phyloP scores from a whole-genome alignment of 345 rosid genomes.

The Hypericum androsaemum region DNA sequence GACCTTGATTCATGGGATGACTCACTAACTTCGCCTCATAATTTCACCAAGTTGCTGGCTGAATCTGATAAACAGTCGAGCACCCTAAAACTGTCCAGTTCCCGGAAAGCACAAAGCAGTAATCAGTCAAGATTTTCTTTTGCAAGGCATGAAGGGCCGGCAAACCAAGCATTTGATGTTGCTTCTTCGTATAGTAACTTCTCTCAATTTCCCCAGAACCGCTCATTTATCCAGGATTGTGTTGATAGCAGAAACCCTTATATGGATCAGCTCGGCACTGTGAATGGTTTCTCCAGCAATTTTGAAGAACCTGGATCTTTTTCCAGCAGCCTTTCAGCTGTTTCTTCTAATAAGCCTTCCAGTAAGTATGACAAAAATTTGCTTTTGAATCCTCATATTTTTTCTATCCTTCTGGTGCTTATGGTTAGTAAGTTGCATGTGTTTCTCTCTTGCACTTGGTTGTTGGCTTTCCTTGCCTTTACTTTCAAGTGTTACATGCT shows the following conservation, averaged over 20 bases:
- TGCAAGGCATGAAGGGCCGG: conserved; percentile 17
- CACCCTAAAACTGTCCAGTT: background rate
- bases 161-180: conserved; percentile 3
- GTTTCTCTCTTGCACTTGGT: background rate
- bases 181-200: background rate
- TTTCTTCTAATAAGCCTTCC: conserved; percentile 9
- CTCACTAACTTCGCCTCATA: conserved; percentile 2
- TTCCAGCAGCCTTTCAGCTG: conserved; percentile 7
- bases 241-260: conserved; percentile 1
- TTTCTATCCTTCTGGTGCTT: background rate
- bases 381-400: too few species aligned
- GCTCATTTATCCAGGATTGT: background rate
- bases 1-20: conserved; percentile 6
- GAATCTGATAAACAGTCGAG: conserved; percentile 1
- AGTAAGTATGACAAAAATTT: conserved; percentile 10
- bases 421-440: background rate
- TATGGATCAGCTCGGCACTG: conserved; percentile 3
- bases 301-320: conserved; percentile 1
- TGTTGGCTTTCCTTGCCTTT: background rate
- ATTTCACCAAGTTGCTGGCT: background rate
- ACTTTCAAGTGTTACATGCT: background rate
- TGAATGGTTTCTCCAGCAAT: conserved; percentile 10
- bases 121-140: conserved; percentile 7
- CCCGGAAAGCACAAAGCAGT: background rate
- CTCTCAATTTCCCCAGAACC: background rate